phyloP scores from a whole-genome alignment of 2,329 filamentous ascomycete genomes.

The Ophiostoma sp. region DNA sequence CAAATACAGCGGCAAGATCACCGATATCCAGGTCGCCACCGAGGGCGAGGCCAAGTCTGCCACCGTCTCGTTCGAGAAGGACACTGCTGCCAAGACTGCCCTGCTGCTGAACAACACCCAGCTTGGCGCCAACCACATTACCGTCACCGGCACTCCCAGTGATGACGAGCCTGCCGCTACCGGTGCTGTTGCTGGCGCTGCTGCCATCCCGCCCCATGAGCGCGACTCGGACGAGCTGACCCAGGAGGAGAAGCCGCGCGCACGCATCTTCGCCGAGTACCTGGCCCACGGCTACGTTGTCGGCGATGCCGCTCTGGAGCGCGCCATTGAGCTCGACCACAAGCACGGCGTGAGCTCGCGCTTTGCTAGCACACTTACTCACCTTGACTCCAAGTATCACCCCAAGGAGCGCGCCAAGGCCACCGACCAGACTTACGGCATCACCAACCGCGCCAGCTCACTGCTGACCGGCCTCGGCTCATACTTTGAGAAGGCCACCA shows the following conservation, averaged over 20 bases:
- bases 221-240: slow-evolving; percentile 64
- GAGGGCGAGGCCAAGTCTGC: slow-evolving; percentile 69
- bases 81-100: slow-evolving; percentile 92
- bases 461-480: slow-evolving; percentile 63
- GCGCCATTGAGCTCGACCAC: slow-evolving; percentile 79
- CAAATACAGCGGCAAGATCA: slow-evolving; percentile 75
- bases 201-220: slow-evolving; percentile 42
- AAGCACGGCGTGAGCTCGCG: slow-evolving; percentile 78
- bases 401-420: slow-evolving; percentile 80
- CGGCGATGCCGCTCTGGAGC: slow-evolving; percentile 67
- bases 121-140: slow-evolving; percentile 79
- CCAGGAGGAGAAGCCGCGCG: slow-evolving; percentile 94
- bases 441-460: slow-evolving; percentile 65
- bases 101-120: slow-evolving; percentile 96
- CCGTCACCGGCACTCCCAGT: slow-evolving; percentile 60
- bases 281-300: slow-evolving; percentile 90
- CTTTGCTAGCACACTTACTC: slow-evolving; percentile 70
- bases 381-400: slow-evolving; percentile 80
- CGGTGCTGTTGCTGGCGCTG: slow-evolving; percentile 40
- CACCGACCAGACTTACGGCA: slow-evolving; percentile 77
- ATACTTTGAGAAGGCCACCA: slow-evolving; percentile 92
- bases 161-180: slow-evolving; percentile 52
- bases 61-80: slow-evolving; percentile 93
- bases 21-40: slow-evolving; percentile 67
- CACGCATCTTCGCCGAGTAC: slow-evolving; percentile 92